Evolutionary conservation across 2,329 filamentous ascomycete genomes (phyloP), one percentile per base, ranked within the genome.

Genomic region (Phyllosticta citribraziliensis): DNA sequence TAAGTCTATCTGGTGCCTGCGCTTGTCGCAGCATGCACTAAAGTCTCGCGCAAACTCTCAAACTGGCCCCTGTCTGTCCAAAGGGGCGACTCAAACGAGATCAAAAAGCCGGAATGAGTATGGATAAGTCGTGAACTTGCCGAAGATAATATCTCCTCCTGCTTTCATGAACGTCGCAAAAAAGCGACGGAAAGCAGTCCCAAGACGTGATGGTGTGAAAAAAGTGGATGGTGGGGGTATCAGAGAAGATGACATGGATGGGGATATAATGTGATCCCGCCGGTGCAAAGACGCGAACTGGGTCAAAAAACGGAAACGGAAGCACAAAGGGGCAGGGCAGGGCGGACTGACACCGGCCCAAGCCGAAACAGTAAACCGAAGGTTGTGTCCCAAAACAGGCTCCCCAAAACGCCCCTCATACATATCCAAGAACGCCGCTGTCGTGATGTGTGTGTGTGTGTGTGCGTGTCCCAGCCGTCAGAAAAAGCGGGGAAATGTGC

Each of bases 141-240:
- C 27, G 27, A 22, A 22, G 27, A 30, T 30, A 30, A 30, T 30
- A 10, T 22, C 22, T 22, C 22, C 22, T 22, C 22, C 22, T 22
- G 22, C 22, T 22, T 22, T 22, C 22, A 22, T 22, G 8, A 30
- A 30, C 27, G 27, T 30, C 27, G 27, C 27, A 30, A 4, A 30
- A 10, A 5, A 30, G 27, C 5, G 27, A 30, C 27, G 27, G 8
- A 6, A 30, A 30, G 27, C 9, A 30, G 27, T 8, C 27, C 25
- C 27, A 30, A 30, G 27, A 30, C 8, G 27, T 30, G 27, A 30
- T 30, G 27, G 9, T 5, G 9, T 6, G 27, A 30, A 30, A 30
- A 30, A 54, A 54, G 54, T 55, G 57, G 55, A 52, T 59, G 35
- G 52, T 60, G 53, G 58, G 58, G 58, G 58, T 60, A 60, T 60